Evolutionary conservation across 768 basidiomycete genomes (phyloP).

Genomic region (Clavaria fumosa): DNA sequence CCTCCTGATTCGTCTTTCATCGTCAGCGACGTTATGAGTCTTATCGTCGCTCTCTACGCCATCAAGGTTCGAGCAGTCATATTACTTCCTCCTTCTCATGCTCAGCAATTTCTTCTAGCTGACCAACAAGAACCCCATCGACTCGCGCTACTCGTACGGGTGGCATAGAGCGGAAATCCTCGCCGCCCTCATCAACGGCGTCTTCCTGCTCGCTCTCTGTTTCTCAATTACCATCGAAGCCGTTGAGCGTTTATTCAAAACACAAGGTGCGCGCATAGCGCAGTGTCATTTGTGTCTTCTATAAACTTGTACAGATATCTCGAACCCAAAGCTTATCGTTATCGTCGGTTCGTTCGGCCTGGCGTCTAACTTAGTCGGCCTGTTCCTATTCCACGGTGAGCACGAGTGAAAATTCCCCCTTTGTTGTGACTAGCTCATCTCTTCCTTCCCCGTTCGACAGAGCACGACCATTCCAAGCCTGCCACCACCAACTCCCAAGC

Average conservation of each 20-base stretch:
- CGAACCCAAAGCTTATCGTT: constrained; percentile 77
- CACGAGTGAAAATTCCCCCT: too few species aligned
- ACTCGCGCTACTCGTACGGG: constrained; percentile 88
- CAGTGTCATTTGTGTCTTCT: constrained; percentile 5
- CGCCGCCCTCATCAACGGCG: constrained; percentile 89
- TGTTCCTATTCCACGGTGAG: constrained; percentile 91
- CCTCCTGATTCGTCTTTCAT: constrained; percentile 7
- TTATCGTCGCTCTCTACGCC: constrained; percentile 90
- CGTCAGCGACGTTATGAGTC: constrained; percentile 86
- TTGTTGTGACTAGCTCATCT: too few species aligned
- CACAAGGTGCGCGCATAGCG: constrained; percentile 41
- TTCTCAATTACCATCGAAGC: constrained; percentile 93
- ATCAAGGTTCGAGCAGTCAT: constrained; percentile 40
- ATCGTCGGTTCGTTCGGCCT: constrained; percentile 83
- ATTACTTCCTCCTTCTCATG: constrained; percentile 5
- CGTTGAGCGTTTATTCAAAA: constrained; percentile 56
- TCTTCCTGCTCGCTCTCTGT: constrained; percentile 92
- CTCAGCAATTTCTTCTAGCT: constrained; percentile 29
- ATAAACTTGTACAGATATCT: constrained; percentile 45
- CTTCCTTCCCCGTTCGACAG: constrained; percentile 2
- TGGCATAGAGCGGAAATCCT: constrained; percentile 98
- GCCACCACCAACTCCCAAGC: constrained; percentile 46
- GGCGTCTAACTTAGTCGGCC: constrained; percentile 80
- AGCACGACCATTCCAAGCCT: constrained; percentile 33
- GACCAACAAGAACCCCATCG: constrained; percentile 37